phyloP scores from a whole-genome alignment of 495 filamentous ascomycete genomes.

The Amphirosellinia nigrospora region DNA sequence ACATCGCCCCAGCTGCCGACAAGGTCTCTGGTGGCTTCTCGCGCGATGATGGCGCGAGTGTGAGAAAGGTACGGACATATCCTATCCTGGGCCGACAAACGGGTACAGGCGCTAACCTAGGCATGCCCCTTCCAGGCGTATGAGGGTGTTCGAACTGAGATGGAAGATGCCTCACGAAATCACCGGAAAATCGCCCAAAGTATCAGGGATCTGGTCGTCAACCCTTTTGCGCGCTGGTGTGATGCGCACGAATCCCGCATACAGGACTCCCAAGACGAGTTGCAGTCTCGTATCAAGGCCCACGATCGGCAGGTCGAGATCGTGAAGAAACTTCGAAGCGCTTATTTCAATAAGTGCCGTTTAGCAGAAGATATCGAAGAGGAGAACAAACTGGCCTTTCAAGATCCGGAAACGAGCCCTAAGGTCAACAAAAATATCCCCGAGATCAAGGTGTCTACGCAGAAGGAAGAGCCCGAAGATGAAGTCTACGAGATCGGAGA shows the following conservation, averaged over 20 bases:
- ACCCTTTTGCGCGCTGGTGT: constrained; percentile 93
- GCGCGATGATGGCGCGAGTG: constrained; percentile 94
- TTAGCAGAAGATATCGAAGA: constrained; percentile 96
- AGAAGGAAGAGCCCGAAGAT: constrained; percentile 62
- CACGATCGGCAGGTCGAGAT: constrained; percentile 90
- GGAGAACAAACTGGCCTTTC: constrained; percentile 97
- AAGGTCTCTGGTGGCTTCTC: constrained; percentile 83
- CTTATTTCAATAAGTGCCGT: constrained; percentile 98
- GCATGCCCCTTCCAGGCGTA: constrained; percentile 69
- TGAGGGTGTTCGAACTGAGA: constrained; percentile 91
- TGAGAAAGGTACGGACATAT: constrained; percentile 74
- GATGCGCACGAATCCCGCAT: constrained; percentile 90
- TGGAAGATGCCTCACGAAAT: constrained; percentile 87
- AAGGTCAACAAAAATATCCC: constrained; percentile 55
- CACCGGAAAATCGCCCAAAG: constrained; percentile 95
- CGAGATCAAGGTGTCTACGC: constrained; percentile 61
- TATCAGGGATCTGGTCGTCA: constrained; percentile 92
- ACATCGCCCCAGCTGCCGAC: constrained; percentile 84
- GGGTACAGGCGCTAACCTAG: constrained; percentile 29
- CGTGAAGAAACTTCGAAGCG: constrained; percentile 89
- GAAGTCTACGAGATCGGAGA: constrained; percentile 92
- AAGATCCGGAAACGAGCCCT: constrained; percentile 70
- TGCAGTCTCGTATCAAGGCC: constrained; percentile 85
- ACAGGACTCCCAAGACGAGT: constrained; percentile 90
- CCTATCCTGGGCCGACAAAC: constrained; percentile 13